Evolutionary conservation across 495 filamentous ascomycete species (phyloP).

Genomic region (Massariosphaeria phaeospora): DNA sequence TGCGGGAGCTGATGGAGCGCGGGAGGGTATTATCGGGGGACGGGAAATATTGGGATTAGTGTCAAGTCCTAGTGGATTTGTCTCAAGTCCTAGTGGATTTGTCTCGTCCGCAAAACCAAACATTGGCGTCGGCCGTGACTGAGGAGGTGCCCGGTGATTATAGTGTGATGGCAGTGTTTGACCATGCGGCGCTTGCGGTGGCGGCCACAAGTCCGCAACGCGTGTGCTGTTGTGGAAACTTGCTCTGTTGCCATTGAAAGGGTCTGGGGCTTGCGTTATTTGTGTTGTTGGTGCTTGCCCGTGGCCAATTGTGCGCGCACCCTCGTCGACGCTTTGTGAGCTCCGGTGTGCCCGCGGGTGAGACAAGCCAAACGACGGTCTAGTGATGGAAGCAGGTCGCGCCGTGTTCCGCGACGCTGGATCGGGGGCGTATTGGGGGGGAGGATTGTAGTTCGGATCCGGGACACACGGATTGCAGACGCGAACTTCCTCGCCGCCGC

Average conservation of each 20-base stretch:
- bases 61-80: neutral
- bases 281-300: too few relatives aligned
- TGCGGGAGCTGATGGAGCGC: neutral
- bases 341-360: neutral
- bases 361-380: neutral
- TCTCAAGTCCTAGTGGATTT: neutral
- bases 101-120: too few relatives aligned
- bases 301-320: neutral
- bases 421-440: conserved; percentile 16
- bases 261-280: neutral
- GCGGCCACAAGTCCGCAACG: conserved; percentile 17
- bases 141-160: too few relatives aligned
- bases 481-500: conserved; percentile 79
- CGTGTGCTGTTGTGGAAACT: conserved; percentile 13
- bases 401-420: neutral
- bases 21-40: conserved; percentile 11
- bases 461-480: conserved; percentile 94
- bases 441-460: conserved; percentile 75
- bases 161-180: neutral
- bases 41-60: neutral
- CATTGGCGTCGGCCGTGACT: too few relatives aligned
- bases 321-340: conserved; percentile 9
- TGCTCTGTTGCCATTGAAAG: conserved; percentile 2
- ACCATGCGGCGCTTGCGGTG: conserved; percentile 5
- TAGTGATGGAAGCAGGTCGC: neutral